Base-by-base conservation (phyloP, 495 filamentous ascomycete species). In the Chaetomium cochliodes region DNA sequence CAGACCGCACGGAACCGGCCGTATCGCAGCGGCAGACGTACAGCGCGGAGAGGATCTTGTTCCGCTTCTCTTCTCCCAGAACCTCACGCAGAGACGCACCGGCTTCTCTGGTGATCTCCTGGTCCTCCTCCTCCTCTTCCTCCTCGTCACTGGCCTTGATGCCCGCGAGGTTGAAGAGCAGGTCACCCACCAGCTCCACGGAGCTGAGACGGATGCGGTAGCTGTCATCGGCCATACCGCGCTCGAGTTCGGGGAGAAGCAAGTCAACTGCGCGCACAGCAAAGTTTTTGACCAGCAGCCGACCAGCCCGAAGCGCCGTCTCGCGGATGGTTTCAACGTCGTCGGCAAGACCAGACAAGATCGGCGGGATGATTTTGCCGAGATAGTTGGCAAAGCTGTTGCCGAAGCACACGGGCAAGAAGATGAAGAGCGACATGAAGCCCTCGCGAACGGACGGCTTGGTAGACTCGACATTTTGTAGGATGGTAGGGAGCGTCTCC, bases 351-450 rank as follows among this genome's bases (percentile, higher is more conserved):
- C 96, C 96, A 52, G 91, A 86, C 64, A 98, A 83, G 69, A 98
- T 98, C 5, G 94, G 92, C 3, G 94, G 94, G 72, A 98, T 97
- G 70, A 98, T 96, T 72, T 88, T 91, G 82, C 88, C 90, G 58
- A 98, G 89, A 72, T 98, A 98, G 71, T 90, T 88, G 65, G 94
- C 91, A 74, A 98, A 98, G 79, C 92, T 96, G 82, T 98, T 98
- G 68, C 94, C 94, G 73, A 98, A 98, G 77, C 94, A 98, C 62
- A 96, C 96, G 20, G 94, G 94, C 77, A 98, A 86, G 83, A 96
- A 98, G 67, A 98, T 97, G 78, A 98, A 98, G 47, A 98, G 84
- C 30, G 94, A 96, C 94, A 98, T 98, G 82, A 98, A 98, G 42
- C 94, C 94, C 81, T 98, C 94, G 65, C 94, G 87, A 64, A 97